Evolutionary conservation across 2,329 filamentous ascomycete genomes (phyloP), one percentile per base, ranked within the genome.

Genomic region (Cladosporium sp.): DNA sequence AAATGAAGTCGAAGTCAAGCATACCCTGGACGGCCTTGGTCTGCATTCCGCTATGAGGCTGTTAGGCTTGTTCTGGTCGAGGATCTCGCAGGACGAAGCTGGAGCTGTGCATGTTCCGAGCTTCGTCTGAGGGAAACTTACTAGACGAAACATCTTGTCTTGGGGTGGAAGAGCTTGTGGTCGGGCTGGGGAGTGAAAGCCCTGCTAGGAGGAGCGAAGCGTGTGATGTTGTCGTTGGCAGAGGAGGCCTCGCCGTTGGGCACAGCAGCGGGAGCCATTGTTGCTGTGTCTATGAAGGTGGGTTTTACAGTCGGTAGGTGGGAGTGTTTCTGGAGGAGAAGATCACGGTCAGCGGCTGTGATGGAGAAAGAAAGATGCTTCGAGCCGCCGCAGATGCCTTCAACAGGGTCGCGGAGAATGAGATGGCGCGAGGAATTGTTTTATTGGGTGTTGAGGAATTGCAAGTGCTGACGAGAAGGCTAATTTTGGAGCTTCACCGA

Each of bases 1-100:
- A 99, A 85, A 99, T 99, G 88, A 98, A 99, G 87, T 99, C 95
- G 81, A 99, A 99, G 83, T 99, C 95, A 80, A 99, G 91, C 83
- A 85, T 85, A 71, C 83, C 83, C 80, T 85, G 83, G 61, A 85
- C 83, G 65, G 83, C 83, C 75, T 93, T 90, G 78, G 95, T 94
- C 85, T 99, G 95, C 79, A 99, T 92, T 81, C 95, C 95, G 84
- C 87, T 89, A 75, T 12, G 38, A 59, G 44, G 44, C 55, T 74
- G 71, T 81, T 68, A 80, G 77, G 51, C 52, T 12, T 14, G 14
- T 47, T 30, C 36, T 59, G 7, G 57, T 34, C 30, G 52, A 34
- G 21, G 41, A 28, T 30, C 15, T 6, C 15, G 32, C 14, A 28
- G 10, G 58, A 59, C 26, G 58, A 47, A 44, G 21, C 36, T 38